Evolutionary conservation across 305 asterid genomes (phyloP), one percentile per base, ranked within the genome.

Genomic region (Solanum chacoense): DNA sequence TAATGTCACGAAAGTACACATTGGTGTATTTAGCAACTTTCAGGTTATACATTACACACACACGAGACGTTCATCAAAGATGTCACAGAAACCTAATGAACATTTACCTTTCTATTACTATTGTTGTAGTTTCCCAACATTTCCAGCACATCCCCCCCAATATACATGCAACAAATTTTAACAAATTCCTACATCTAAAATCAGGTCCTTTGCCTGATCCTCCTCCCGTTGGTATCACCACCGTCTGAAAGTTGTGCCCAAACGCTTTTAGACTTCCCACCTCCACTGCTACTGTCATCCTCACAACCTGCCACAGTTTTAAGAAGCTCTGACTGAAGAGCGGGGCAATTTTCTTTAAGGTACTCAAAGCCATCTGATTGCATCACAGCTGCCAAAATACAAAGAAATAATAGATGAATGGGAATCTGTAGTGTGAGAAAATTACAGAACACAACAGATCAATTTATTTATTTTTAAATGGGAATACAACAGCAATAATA

Each of bases 191-290:
- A 86, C 59, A 77, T 59, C 89, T 88, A 77, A 65, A 88, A 91
- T 95, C 95, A 96, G 87, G 97, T 96, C 89, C 98, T 91, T 87
- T 95, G 99, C 91, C 99, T 95, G 79, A 97, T 95, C 93, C 99
- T 93, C 92, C 99, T 91, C 86, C 98, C 96, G 22, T 91, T 92
- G 34, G 98, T 95, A 90, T 95, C 99, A 83, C 99, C 96, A 22
- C 99, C 98, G 80, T 97, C 99, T 8, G 99, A 97, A 81, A 97
- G 98, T 91, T 96, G 99, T 34, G 96, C 99, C 97, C 98, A 96
- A 13, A 97, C 98, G 87, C 99, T 97, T 71, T 93, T 93, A 18
- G 98, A 93, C 94, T 97, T 97, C 45, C 98, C 98, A 42, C 95
- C 98, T 29, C 98, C 95, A 65, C 98, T 95, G 94, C 97, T 94